Evolutionary conservation across 2,329 filamentous ascomycete genomes (phyloP).

Genomic region (Aurifilum marmelostoma): DNA sequence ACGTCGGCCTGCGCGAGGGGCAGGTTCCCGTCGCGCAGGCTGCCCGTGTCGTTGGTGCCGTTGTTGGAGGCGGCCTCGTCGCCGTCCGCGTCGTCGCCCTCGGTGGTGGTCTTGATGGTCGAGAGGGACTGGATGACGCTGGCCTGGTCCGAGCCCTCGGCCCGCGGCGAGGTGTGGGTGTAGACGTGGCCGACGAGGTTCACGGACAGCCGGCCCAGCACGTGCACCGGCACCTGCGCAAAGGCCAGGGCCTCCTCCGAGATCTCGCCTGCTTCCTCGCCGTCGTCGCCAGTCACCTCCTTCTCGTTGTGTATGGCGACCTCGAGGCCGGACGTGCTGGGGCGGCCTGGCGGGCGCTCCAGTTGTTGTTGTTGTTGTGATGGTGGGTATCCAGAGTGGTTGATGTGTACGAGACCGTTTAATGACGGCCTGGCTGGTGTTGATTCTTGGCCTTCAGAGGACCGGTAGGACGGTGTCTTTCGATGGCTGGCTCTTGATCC

Average conservation of each 20-base stretch:
- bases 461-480: not conserved
- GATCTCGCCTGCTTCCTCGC: constrained; percentile 18
- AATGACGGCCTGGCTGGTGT: not conserved
- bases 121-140: constrained; percentile 23
- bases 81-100: constrained; percentile 17
- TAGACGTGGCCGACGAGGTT: constrained; percentile 29
- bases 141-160: constrained; percentile 18
- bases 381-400: not conserved
- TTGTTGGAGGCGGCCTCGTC: constrained; percentile 21
- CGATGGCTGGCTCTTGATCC: not conserved
- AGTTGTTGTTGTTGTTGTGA: not conserved
- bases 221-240: constrained; percentile 27
- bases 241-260: constrained; percentile 29
- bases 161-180: constrained; percentile 17
- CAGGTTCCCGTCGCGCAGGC: constrained; percentile 20
- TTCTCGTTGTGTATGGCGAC: constrained; percentile 13
- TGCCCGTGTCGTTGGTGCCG: constrained; percentile 21
- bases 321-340: constrained; percentile 6
- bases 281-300: not conserved
- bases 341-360: not conserved
- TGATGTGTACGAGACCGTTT: not conserved
- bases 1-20: constrained; percentile 23
- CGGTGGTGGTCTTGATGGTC: constrained; percentile 19
- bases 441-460: not conserved
- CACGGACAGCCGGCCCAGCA: constrained; percentile 24